phyloP scores from a whole-genome alignment of 2,329 filamentous ascomycete genomes.

The Fusarium sp. region DNA sequence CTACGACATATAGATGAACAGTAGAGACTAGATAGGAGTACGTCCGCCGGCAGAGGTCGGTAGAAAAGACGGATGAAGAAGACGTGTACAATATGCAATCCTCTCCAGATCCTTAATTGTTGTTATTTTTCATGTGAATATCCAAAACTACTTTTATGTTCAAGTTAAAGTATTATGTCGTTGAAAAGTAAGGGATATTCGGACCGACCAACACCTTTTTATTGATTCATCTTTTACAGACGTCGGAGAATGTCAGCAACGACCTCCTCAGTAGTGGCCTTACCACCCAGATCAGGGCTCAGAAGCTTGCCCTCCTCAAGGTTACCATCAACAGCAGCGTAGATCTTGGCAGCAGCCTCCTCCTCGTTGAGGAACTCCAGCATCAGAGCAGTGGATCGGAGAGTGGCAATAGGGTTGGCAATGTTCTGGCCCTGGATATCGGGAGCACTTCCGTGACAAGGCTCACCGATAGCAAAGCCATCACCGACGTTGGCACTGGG shows the following conservation, averaged over 20 bases:
- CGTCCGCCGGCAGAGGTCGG: constrained; percentile 6
- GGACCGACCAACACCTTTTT: constrained; percentile 25
- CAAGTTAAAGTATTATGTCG: background rate
- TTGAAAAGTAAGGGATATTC: constrained; percentile 8
- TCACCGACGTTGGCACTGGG: constrained; percentile 96
- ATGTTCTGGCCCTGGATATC: constrained; percentile 95
- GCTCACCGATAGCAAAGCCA: constrained; percentile 95
- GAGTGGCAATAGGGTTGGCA: constrained; percentile 95
- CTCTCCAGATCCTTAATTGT: constrained; percentile 37
- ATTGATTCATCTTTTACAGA: constrained; percentile 66
- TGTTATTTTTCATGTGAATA: constrained; percentile 6
- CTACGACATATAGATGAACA: constrained; percentile 38
- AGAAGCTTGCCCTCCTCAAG: constrained; percentile 85
- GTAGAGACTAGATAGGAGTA: constrained; percentile 19
- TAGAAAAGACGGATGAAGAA: constrained; percentile 32
- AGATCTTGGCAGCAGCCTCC: constrained; percentile 88
- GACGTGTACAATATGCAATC: constrained; percentile 44
- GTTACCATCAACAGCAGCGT: constrained; percentile 91
- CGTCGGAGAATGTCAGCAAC: constrained; percentile 87
- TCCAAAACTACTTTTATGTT: constrained; percentile 10
- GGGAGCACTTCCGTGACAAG: constrained; percentile 94
- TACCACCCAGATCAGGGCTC: constrained; percentile 91
- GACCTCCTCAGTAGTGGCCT: constrained; percentile 86
- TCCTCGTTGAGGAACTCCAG: constrained; percentile 94
- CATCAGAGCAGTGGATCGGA: constrained; percentile 93